These are phyloP conservation scores for Aspergillus sp. DNA, from an alignment of 2,329 filamentous ascomycete genomes.

Conservation along the genomic window DNA sequence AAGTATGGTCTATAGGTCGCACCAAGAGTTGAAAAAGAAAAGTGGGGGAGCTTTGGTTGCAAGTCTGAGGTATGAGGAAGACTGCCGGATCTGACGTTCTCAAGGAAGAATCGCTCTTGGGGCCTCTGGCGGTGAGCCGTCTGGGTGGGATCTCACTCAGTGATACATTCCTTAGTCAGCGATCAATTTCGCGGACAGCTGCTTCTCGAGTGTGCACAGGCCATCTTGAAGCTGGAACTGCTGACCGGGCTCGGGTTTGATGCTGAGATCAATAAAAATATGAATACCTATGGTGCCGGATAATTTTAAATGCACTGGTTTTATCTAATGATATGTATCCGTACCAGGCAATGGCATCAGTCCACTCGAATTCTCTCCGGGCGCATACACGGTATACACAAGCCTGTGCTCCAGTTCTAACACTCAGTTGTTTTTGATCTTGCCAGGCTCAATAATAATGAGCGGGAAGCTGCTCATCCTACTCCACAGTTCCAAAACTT, in stretches of 20 bases:
- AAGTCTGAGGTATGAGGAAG: constrained; percentile 3
- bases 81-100: constrained; percentile 9
- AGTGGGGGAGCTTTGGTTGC: constrained; percentile 10
- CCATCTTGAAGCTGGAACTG: not conserved
- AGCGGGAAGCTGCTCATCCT: too few species aligned
- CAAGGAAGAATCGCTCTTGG: constrained; percentile 1
- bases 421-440: too few species aligned
- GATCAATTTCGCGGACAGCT: not conserved
- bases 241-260: too few species aligned
- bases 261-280: not conserved
- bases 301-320: not conserved
- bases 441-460: too few species aligned
- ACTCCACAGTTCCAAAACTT: too few species aligned
- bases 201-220: too few species aligned
- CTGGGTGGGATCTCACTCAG: constrained; percentile 3
- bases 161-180: constrained; percentile 11
- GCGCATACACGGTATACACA: too few species aligned
- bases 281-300: not conserved
- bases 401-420: too few species aligned
- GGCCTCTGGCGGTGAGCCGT: constrained; percentile 20
- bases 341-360: too few species aligned
- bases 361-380: too few species aligned
- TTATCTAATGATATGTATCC: too few species aligned
- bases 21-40: constrained; percentile 2
- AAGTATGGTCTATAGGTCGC: constrained; percentile 6